A percentile compares a stretch with the other conserved stretches of the same genome.
Evolutionary conservation across 345 rosid species (phyloP).

Genomic region (Turritis glabra): DNA sequence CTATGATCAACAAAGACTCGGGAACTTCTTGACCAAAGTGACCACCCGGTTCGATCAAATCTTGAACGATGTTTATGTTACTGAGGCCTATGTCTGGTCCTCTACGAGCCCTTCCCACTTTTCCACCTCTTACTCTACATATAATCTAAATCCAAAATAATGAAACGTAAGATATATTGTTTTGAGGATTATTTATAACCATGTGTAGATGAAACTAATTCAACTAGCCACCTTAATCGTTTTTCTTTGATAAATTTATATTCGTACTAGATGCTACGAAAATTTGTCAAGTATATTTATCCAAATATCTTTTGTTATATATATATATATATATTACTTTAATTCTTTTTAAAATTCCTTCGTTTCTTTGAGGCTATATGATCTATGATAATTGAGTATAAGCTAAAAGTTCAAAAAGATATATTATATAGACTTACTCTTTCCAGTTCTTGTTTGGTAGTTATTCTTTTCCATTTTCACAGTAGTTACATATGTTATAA

Average conservation of each 20-base stretch:
- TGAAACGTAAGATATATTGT: not conserved
- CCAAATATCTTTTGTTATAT: not conserved
- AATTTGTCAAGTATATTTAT: not conserved
- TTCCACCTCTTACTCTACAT: conserved; percentile 74
- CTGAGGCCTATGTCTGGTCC: conserved; percentile 83
- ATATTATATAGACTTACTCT: too few relatives aligned
- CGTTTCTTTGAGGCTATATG: not conserved
- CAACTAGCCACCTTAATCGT: too few relatives aligned
- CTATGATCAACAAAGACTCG: conserved; percentile 49
- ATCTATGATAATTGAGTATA: not conserved
- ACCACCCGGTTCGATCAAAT: conserved; percentile 23
- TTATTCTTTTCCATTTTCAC: not conserved
- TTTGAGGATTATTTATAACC: not conserved
- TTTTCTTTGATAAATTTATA: too few relatives aligned
- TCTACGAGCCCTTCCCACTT: conserved; percentile 53
- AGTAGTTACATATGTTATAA: not conserved
- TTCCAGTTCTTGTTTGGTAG: too few relatives aligned
- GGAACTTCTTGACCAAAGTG: conserved; percentile 46
- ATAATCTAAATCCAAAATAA: conserved; percentile 44
- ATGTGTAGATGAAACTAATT: not conserved
- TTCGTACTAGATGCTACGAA: not conserved
- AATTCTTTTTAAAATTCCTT: not conserved
- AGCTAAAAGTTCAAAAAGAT: too few relatives aligned
- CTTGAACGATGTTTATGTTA: conserved; percentile 54
- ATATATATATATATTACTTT: not conserved